phyloP scores from a whole-genome alignment of 306 rosid genomes.

The Hippophae rhamnoides region DNA sequence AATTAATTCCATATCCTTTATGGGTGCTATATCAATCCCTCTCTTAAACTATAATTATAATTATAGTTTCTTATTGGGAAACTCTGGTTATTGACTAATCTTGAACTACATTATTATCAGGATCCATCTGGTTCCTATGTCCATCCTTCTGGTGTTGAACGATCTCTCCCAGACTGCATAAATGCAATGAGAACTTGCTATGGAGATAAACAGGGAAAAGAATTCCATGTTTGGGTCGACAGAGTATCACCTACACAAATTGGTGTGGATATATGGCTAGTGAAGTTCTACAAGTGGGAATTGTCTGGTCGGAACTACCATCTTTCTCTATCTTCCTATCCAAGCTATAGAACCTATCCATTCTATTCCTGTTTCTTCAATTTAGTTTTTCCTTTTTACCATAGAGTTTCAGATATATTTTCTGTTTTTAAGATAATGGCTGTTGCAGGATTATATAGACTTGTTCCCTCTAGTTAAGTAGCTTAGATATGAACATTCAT shows the following conservation, averaged over 20 bases:
- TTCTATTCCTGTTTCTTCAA: not conserved
- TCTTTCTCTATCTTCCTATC: constrained; percentile 1
- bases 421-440: too few relatives aligned
- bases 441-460: too few relatives aligned
- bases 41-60: not conserved
- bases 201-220: constrained; percentile 74
- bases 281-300: constrained; percentile 72
- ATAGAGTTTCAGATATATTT: too few relatives aligned
- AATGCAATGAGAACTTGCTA: constrained; percentile 27
- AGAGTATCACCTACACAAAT: constrained; percentile 38
- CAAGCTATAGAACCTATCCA: not conserved
- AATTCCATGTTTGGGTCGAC: constrained; percentile 63
- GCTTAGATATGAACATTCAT: too few relatives aligned
- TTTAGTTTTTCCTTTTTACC: too few relatives aligned
- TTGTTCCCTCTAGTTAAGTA: too few relatives aligned
- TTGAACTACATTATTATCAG: constrained; percentile 29
- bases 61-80: not conserved
- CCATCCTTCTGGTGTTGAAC: constrained; percentile 64
- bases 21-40: not conserved
- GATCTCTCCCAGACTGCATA: constrained; percentile 26
- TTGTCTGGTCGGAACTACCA: constrained; percentile 35
- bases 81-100: not conserved
- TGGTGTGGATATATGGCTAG: constrained; percentile 53
- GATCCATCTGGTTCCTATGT: constrained; percentile 39
- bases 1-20: too few relatives aligned